These are phyloP conservation scores for Saccharomyces pastorianus DNA, from an alignment of 1,139 yeast species.

Conservation along the genomic window DNA sequence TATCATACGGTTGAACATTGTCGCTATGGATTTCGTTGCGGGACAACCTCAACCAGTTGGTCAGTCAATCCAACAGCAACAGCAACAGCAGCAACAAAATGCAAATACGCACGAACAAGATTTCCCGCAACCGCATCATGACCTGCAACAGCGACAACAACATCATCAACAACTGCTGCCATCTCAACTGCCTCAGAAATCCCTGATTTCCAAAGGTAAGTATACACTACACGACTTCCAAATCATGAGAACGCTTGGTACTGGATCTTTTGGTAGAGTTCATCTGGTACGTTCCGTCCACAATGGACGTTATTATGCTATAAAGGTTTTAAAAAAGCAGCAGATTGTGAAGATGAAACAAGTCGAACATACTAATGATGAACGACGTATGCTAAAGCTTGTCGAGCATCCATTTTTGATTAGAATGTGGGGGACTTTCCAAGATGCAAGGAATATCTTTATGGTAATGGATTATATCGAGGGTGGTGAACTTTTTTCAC, in stretches of 20 bases:
- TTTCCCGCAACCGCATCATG: slow-evolving; percentile 7
- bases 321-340: slow-evolving; percentile 84
- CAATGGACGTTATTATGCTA: slow-evolving; percentile 89
- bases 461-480: slow-evolving; percentile 99
- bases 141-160: slow-evolving; percentile 9
- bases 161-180: slow-evolving; percentile 7
- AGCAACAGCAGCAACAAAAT: slow-evolving; percentile 6
- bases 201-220: slow-evolving; percentile 73
- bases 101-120: slow-evolving; percentile 10
- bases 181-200: slow-evolving; percentile 17
- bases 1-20: not conserved
- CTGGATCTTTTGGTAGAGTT: slow-evolving; percentile 96
- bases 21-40: not conserved
- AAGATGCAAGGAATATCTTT: slow-evolving; percentile 78
- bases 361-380: slow-evolving; percentile 96
- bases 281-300: slow-evolving; percentile 89
- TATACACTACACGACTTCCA: slow-evolving; percentile 82
- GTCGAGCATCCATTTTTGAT: slow-evolving; percentile 93
- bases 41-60: slow-evolving; percentile 4
- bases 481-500: slow-evolving; percentile 90
- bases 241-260: slow-evolving; percentile 87
- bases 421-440: slow-evolving; percentile 98
- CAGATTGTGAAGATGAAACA: slow-evolving; percentile 94
- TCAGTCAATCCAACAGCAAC: slow-evolving; percentile 5
- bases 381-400: slow-evolving; percentile 83